Percentiles rank a stretch among this genome's conserved stretches.
Conservation (phyloP, 305 asterid species). For the Solanum hybrid region DNA sequence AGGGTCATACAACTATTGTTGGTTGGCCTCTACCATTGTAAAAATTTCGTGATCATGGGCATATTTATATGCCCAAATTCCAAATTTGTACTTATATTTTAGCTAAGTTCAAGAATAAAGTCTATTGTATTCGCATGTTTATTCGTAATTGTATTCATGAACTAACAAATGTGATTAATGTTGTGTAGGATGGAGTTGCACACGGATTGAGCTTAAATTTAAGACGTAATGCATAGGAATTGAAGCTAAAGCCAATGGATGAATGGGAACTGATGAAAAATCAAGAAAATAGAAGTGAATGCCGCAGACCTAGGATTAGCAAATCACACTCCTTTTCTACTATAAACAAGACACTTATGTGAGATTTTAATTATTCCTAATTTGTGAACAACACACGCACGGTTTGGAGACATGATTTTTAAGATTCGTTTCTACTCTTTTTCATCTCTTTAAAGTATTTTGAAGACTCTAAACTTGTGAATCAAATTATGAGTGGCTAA, state of each 20-base stretch:
- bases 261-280: background rate
- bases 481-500: background rate
- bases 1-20: too few relatives aligned
- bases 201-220: background rate
- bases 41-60: background rate
- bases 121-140: background rate
- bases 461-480: background rate
- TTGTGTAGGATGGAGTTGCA: background rate
- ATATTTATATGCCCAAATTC: background rate
- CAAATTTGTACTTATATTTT: background rate
- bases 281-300: background rate
- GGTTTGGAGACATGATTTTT: background rate
- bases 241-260: background rate
- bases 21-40: too few relatives aligned
- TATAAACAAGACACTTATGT: background rate
- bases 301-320: background rate
- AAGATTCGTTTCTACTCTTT: background rate
- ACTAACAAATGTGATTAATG: background rate
- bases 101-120: background rate
- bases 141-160: background rate
- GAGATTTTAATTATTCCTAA: background rate
- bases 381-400: background rate
- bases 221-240: background rate
- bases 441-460: background rate
- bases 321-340: background rate